These are phyloP conservation scores for Vitis hybrid DNA, from an alignment of 177 flowering plant genomes.

Conservation along the genomic window DNA sequence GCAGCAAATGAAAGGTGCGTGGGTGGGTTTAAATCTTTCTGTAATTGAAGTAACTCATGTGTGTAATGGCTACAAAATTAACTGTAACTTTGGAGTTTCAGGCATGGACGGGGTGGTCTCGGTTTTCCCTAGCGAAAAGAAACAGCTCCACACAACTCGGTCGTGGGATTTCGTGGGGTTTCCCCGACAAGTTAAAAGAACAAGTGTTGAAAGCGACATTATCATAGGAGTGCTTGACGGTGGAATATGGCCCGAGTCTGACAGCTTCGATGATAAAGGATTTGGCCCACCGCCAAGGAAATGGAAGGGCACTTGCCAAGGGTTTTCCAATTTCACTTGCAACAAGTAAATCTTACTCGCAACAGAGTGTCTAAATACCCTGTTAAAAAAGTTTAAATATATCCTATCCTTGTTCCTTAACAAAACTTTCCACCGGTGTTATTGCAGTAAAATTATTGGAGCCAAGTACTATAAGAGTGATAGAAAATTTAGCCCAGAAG, in stretches of 20 bases:
- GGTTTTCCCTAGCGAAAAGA: slow-evolving; percentile 24
- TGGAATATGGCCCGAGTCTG: slow-evolving; percentile 35
- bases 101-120: slow-evolving; percentile 33
- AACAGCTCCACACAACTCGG: slow-evolving; percentile 28
- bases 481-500: slow-evolving; percentile 8
- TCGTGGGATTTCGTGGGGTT: slow-evolving; percentile 39
- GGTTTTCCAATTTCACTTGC: slow-evolving; percentile 27
- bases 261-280: slow-evolving; percentile 27
- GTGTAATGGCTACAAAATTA: not conserved
- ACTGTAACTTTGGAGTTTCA: not conserved
- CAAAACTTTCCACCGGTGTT: not conserved
- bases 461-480: slow-evolving; percentile 33
- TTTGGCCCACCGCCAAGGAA: slow-evolving; percentile 5
- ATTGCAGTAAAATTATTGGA: slow-evolving; percentile 56
- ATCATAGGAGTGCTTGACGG: slow-evolving; percentile 29
- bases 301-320: slow-evolving; percentile 32
- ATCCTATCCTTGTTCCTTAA: not conserved
- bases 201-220: slow-evolving; percentile 21
- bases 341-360: slow-evolving; percentile 21
- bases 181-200: slow-evolving; percentile 8
- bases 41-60: too few relatives aligned
- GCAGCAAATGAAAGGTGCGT: too few relatives aligned
- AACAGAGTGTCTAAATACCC: too few relatives aligned
- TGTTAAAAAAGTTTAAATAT: not conserved
- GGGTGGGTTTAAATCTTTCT: too few relatives aligned